Conservation (phyloP, 75 land plant genomes). For the Selaginella tamariscina region DNA sequence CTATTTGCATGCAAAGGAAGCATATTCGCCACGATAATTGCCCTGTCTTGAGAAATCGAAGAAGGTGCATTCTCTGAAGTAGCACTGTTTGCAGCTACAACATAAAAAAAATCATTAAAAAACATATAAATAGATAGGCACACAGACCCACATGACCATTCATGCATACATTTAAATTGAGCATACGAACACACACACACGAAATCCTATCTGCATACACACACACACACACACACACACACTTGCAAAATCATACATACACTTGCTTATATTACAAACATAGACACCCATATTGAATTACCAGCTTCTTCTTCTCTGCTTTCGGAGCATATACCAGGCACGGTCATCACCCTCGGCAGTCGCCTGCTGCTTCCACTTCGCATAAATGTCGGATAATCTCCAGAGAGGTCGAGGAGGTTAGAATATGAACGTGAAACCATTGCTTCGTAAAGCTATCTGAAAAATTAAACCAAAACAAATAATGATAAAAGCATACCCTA, state of each 20-base stretch:
- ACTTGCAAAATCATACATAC: too few species aligned
- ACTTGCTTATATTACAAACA: too few species aligned
- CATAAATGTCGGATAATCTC: constrained; percentile 24
- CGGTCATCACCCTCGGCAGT: constrained; percentile 30
- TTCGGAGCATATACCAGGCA: constrained; percentile 35
- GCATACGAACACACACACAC: too few species aligned
- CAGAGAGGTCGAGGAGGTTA: constrained; percentile 31
- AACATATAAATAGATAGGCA: too few species aligned
- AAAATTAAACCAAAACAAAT: too few species aligned
- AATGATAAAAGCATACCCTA: too few species aligned
- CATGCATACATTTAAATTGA: too few species aligned
- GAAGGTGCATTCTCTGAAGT: constrained; percentile 35
- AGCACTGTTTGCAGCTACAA: background rate
- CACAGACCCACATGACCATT: too few species aligned
- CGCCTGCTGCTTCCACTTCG: constrained; percentile 28
- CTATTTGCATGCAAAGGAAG: constrained; percentile 49
- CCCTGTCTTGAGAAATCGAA: constrained; percentile 22
- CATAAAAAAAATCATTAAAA: too few species aligned
- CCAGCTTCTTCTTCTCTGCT: constrained; percentile 44
- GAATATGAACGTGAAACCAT: constrained; percentile 48
- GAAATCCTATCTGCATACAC: too few species aligned
- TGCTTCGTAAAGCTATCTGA: background rate
- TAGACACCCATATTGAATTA: too few species aligned
- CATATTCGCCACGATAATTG: constrained; percentile 62
- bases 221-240: too few species aligned